Percentiles rank a stretch among this genome's conserved stretches.
Conservation (phyloP, 768 basidiomycete species). For the Daedalea quercina region DNA sequence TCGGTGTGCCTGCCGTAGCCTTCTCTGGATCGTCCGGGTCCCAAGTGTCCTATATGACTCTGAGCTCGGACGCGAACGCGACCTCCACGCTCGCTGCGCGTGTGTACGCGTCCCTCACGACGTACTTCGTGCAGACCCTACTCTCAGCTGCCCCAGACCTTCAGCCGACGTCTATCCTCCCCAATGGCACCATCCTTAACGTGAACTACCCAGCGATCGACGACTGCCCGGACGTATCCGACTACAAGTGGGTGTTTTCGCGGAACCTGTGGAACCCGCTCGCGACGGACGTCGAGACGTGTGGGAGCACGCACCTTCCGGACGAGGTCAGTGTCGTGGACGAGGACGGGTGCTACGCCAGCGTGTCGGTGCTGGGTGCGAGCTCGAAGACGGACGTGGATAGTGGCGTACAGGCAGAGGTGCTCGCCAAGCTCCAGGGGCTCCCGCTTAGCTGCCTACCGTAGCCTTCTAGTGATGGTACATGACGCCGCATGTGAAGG, state of each 20-base stretch:
- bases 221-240: slow-evolving; percentile 19
- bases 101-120: slow-evolving; percentile 37
- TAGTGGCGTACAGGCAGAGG: slow-evolving; percentile 31
- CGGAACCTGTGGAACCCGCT: slow-evolving; percentile 19
- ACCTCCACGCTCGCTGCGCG: slow-evolving; percentile 31
- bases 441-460: slow-evolving; percentile 16
- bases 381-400: slow-evolving; percentile 36
- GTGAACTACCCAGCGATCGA: slow-evolving; percentile 28
- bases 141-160: slow-evolving; percentile 11
- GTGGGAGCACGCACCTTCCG: slow-evolving; percentile 26
- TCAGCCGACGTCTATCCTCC: slow-evolving; percentile 23
- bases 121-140: slow-evolving; percentile 28
- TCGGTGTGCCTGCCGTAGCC: slow-evolving; percentile 44
- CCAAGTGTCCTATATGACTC: slow-evolving; percentile 45
- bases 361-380: slow-evolving; percentile 32
- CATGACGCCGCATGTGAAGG: too few relatives aligned
- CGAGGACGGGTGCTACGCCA: slow-evolving; percentile 34
- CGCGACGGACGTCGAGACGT: slow-evolving; percentile 24
- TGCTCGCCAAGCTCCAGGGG: slow-evolving; percentile 28
- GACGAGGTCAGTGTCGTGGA: slow-evolving; percentile 26
- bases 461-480: not conserved
- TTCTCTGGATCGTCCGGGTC: slow-evolving; percentile 39
- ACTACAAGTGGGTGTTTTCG: slow-evolving; percentile 28
- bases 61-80: slow-evolving; percentile 28
- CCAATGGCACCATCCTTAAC: slow-evolving; percentile 25